phyloP scores from a whole-genome alignment of 163 green algal genomes.

The Scenedesmus sp. region DNA sequence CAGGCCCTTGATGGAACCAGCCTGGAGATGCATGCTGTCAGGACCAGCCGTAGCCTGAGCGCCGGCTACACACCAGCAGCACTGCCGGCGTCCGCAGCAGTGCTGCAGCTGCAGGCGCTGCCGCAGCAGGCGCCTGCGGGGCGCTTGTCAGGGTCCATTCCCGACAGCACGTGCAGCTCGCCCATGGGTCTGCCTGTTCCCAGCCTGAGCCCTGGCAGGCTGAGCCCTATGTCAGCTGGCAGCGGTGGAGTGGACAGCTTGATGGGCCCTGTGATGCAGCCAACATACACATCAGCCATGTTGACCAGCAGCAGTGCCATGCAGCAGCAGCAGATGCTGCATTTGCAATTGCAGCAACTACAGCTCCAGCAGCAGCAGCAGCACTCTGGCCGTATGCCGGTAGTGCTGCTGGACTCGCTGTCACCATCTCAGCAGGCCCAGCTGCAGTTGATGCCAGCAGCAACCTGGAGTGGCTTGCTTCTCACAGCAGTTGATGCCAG shows the following conservation, averaged over 20 bases:
- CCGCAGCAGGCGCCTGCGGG: not conserved
- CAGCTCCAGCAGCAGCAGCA: constrained; percentile 10
- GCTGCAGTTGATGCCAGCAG: not conserved
- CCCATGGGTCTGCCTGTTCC: not conserved
- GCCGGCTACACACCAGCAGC: not conserved
- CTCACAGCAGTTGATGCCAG: constrained; percentile 1
- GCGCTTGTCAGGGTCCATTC: not conserved
- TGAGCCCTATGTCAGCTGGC: not conserved
- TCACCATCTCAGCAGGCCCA: not conserved
- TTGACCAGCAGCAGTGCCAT: not conserved
- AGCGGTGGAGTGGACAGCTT: not conserved
- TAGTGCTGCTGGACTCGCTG: not conserved
- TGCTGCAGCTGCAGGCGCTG: not conserved
- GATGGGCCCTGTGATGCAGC: not conserved
- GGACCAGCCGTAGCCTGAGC: not conserved
- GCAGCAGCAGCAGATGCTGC: not conserved
- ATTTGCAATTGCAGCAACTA: not conserved
- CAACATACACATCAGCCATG: not conserved
- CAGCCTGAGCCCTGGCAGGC: not conserved
- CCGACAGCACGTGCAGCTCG: not conserved
- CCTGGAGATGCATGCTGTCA: constrained; percentile 9
- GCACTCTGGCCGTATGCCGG: not conserved
- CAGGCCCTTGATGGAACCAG: not conserved
- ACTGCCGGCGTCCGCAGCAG: not conserved
- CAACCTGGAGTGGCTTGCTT: not conserved